These are phyloP conservation scores for Smallanthus sonchifolius DNA, from an alignment of 129 eudicot species.

Conservation along the genomic window DNA sequence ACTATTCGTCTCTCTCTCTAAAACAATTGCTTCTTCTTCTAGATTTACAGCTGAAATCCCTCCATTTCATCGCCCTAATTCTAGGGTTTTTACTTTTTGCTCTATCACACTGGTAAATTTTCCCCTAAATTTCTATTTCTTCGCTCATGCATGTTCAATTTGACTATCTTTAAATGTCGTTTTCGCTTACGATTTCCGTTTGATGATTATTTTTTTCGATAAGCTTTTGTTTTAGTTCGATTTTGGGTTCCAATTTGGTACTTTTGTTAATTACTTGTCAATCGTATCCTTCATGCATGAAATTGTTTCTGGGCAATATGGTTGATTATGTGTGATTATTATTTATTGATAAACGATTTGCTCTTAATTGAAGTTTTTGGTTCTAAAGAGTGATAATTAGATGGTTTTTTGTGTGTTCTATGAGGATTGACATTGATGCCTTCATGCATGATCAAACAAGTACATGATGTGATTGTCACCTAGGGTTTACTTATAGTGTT, in stretches of 20 bases:
- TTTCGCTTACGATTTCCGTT: constrained; percentile 7
- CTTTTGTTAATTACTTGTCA: not conserved
- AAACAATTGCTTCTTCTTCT: constrained; percentile 13
- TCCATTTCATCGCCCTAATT: constrained; percentile 26
- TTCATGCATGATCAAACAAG: constrained; percentile 9
- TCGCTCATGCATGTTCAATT: constrained; percentile 17
- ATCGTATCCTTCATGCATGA: constrained; percentile 19
- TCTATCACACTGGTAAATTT: constrained; percentile 16
- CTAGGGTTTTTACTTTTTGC: constrained; percentile 28
- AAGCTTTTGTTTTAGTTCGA: not conserved
- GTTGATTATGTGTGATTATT: constrained; percentile 3
- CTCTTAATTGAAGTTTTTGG: not conserved
- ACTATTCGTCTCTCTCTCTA: too few species aligned
- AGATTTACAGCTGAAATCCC: constrained; percentile 38
- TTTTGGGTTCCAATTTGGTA: constrained; percentile 3
- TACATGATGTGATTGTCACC: too few species aligned
- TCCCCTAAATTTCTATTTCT: not conserved
- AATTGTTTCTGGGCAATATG: not conserved
- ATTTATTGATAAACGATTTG: not conserved
- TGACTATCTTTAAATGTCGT: not conserved
- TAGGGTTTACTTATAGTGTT: too few species aligned
- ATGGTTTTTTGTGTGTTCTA: not conserved
- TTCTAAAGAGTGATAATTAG: not conserved
- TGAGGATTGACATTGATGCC: constrained; percentile 4
- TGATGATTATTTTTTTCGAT: not conserved